Evolutionary conservation across 768 basidiomycete species (phyloP).

Genomic region (Psilocybe sp.): DNA sequence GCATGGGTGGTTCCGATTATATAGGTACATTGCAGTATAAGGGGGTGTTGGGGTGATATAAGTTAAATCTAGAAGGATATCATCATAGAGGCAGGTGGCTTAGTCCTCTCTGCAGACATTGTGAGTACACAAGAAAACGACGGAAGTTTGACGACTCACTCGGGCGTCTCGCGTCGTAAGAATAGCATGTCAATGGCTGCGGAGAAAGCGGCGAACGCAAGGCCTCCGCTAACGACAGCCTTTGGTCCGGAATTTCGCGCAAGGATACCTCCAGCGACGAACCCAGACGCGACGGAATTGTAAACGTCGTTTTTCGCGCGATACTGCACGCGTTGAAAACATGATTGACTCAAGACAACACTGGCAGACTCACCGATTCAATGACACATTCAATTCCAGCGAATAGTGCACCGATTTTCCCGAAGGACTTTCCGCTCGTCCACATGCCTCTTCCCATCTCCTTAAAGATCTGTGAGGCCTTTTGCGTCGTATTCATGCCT

Average conservation of each 20-base stretch:
- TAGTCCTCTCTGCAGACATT: constrained; percentile 36
- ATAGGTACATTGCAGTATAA: constrained; percentile 19
- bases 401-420: constrained; percentile 90
- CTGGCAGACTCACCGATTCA: constrained; percentile 69
- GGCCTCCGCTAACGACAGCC: constrained; percentile 82
- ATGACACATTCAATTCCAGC: constrained; percentile 96
- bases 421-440: constrained; percentile 87
- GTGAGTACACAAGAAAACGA: background rate
- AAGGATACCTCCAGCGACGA: constrained; percentile 84
- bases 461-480: constrained; percentile 81
- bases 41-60: constrained; percentile 13
- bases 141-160: constrained; percentile 31
- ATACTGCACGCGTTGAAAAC: constrained; percentile 53
- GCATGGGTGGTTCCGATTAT: constrained; percentile 19
- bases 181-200: constrained; percentile 81
- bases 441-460: constrained; percentile 96
- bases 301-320: constrained; percentile 95
- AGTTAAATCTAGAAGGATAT: constrained; percentile 18
- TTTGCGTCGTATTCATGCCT: constrained; percentile 64
- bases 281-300: constrained; percentile 86
- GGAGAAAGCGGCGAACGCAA: constrained; percentile 93
- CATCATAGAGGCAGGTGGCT: constrained; percentile 6
- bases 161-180: constrained; percentile 74
- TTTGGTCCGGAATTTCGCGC: constrained; percentile 86
- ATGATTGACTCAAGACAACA: background rate